Conservation (phyloP, 1,139 yeast species). For the Pneumocystis carinii region DNA sequence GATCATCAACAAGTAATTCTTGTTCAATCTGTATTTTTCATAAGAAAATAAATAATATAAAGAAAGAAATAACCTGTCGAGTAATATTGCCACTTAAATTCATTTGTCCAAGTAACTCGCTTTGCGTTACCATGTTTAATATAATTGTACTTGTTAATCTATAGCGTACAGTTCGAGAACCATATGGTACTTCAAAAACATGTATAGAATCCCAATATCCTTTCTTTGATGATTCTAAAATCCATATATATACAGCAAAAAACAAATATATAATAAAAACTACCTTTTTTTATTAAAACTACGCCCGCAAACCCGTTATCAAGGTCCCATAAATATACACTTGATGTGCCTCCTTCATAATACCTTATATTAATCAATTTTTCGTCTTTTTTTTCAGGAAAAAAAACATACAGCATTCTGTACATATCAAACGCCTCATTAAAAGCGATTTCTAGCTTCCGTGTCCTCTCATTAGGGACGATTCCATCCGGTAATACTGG, state of each 20-base stretch:
- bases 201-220: slow-evolving; percentile 89
- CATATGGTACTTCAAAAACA: slow-evolving; percentile 61
- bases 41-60: not conserved
- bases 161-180: slow-evolving; percentile 40
- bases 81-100: slow-evolving; percentile 72
- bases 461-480: slow-evolving; percentile 49
- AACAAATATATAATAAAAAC: slow-evolving; percentile 12
- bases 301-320: slow-evolving; percentile 73
- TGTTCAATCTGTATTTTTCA: slow-evolving; percentile 32
- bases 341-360: slow-evolving; percentile 83
- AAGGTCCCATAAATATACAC: slow-evolving; percentile 87
- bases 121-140: slow-evolving; percentile 40
- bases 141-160: slow-evolving; percentile 80
- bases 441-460: slow-evolving; percentile 65
- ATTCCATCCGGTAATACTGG: slow-evolving; percentile 57
- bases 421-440: slow-evolving; percentile 88
- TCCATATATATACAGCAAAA: not conserved
- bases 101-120: slow-evolving; percentile 26
- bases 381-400: not conserved
- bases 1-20: slow-evolving; percentile 29
- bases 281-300: slow-evolving; percentile 62
- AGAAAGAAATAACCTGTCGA: slow-evolving; percentile 34
- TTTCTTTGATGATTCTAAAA: slow-evolving; percentile 15
- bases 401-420: slow-evolving; percentile 43
- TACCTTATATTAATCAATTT: slow-evolving; percentile 27